Conservation (phyloP, 1,139 yeast species). For the Yamadazyma triangularis region DNA sequence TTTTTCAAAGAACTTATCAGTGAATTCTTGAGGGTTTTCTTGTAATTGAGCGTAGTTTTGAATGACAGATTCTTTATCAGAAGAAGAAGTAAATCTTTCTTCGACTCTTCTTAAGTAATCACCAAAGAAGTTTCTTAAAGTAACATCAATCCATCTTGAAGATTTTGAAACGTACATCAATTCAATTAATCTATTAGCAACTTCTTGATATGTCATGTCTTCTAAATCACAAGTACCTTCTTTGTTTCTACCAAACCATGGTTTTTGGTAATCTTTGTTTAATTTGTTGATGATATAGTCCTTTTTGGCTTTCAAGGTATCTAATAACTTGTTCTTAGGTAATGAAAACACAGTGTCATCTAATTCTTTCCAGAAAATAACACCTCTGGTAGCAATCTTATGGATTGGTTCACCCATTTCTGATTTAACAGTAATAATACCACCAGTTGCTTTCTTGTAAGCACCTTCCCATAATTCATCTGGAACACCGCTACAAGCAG, state of each 20-base stretch:
- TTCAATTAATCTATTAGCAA: conserved; percentile 82
- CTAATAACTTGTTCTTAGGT: conserved; percentile 85
- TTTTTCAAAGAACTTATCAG: conserved; percentile 56
- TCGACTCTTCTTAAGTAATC: conserved; percentile 89
- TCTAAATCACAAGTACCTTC: conserved; percentile 84
- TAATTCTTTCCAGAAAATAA: conserved; percentile 91
- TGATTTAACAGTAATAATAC: conserved; percentile 90
- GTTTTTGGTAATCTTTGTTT: conserved; percentile 94
- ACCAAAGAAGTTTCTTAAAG: conserved; percentile 85
- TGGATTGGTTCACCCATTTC: conserved; percentile 99
- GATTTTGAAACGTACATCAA: conserved; percentile 81
- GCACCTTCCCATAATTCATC: conserved; percentile 91
- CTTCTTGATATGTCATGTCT: conserved; percentile 94
- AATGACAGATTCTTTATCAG: conserved; percentile 57
- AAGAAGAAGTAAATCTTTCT: conserved; percentile 72
- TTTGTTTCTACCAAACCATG: conserved; percentile 86
- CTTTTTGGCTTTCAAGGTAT: conserved; percentile 76
- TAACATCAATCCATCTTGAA: conserved; percentile 80
- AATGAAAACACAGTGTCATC: conserved; percentile 89
- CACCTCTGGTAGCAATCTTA: conserved; percentile 98
- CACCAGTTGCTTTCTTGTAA: conserved; percentile 94
- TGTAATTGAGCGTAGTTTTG: conserved; percentile 71
- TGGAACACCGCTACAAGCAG: conserved; percentile 83
- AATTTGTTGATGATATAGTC: conserved; percentile 80
- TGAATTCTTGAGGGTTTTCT: conserved; percentile 52